Conservation (phyloP, 2,329 filamentous ascomycete species). For the Trichoderma brevicompactum region DNA sequence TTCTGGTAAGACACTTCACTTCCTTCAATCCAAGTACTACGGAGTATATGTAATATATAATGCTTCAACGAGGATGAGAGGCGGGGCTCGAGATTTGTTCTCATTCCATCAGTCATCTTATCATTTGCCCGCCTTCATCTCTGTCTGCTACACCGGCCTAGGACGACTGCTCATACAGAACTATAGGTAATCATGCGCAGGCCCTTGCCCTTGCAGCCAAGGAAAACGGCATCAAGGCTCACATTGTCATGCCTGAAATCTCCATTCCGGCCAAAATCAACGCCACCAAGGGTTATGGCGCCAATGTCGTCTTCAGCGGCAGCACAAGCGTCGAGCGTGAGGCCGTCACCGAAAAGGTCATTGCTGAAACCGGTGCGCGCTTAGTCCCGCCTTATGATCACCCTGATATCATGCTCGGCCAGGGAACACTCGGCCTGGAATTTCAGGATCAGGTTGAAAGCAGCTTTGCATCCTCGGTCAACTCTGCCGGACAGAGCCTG, state of each 20-base stretch:
- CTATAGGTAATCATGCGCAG: constrained; percentile 87
- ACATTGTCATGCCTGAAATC: constrained; percentile 93
- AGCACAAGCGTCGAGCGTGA: constrained; percentile 81
- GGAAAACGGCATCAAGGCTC: constrained; percentile 72
- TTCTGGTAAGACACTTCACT: constrained; percentile 61
- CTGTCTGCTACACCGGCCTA: not conserved
- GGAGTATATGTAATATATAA: no score
- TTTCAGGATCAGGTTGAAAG: constrained; percentile 72
- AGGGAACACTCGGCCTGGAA: constrained; percentile 88
- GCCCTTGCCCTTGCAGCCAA: constrained; percentile 84
- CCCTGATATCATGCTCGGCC: constrained; percentile 86
- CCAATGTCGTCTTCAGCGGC: constrained; percentile 79
- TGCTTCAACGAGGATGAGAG: not conserved
- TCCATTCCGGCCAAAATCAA: constrained; percentile 85
- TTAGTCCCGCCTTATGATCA: constrained; percentile 92
- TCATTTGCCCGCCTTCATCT: not conserved
- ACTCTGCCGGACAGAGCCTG: not conserved
- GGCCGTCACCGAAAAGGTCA: constrained; percentile 70
- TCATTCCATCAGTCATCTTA: no score
- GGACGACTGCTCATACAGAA: not conserved
- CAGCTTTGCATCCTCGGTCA: constrained; percentile 47
- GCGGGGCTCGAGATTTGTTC: not conserved
- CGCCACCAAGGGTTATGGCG: constrained; percentile 78
- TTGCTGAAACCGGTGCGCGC: constrained; percentile 72
- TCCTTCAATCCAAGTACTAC: no score